Base-by-base conservation (phyloP, 257 asterid genomes). In the Marsdenia floribunda region DNA sequence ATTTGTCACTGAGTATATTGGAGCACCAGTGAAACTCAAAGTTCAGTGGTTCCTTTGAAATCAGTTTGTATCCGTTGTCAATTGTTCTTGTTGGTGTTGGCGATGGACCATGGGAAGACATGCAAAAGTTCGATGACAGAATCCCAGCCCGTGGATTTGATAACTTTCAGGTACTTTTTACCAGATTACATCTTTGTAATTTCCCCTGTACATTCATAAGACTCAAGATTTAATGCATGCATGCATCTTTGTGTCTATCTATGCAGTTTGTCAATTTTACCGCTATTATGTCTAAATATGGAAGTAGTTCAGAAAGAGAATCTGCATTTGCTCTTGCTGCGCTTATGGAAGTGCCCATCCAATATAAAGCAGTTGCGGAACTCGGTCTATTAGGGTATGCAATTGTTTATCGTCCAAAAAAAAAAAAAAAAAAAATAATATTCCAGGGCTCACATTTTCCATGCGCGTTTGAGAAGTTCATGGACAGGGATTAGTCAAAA, bases 81-180 rank as follows among this genome's bases (percentile, higher is more conserved):
- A 88, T 91, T 81, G 77, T 91, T 86, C 92, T 91, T 76, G 88
- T 89, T 83, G 97, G 97, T 4, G 96, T 91, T 81, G 97, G 97
- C 2, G 97, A 91, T 79, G 97, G 97, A 78, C 97, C 97, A 46
- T 91, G 97, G 97, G 93, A 91, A 70, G 96, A 91, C 78, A 88
- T 91, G 97, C 83, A 79, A 85, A 91, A 77, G 69, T 91, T 91
- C 75, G 97, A 91, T 71, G 97, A 91, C 85, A 88, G 79, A 71
- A 86, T 91, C 82, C 96, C 94, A 81, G 84, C 88, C 67, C 89
- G 94, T 15, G 85, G 83, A 55, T 89, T 90, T 47, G 97, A 91
- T 78, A 91, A 91, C 80, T 90, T 91, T 83, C 97, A 91, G 94
- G 96, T 88, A 75, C 50, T 65, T 22, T 6, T 44, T 71, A 50